Evolutionary conservation across 177 flowering plant genomes (phyloP).

Genomic region (Vitis hybrid): DNA sequence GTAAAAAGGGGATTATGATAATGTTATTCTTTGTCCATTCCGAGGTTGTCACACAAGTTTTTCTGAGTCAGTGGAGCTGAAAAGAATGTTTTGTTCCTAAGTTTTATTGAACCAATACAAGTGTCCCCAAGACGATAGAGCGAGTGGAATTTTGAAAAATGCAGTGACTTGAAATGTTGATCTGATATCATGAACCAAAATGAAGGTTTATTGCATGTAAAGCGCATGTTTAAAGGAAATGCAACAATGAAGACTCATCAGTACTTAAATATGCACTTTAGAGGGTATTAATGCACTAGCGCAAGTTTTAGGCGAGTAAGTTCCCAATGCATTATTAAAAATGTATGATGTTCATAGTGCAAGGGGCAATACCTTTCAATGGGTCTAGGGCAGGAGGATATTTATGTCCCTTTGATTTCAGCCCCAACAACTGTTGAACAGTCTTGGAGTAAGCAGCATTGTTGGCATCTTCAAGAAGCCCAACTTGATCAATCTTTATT

Average conservation of each 20-base stretch:
- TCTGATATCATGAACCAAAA: background rate
- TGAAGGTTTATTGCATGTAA: background rate
- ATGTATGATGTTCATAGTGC: background rate
- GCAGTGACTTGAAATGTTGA: too few species aligned
- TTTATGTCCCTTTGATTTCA: constrained; percentile 65
- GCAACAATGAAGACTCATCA: background rate
- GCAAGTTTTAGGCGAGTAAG: background rate
- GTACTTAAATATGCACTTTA: background rate
- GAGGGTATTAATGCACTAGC: background rate
- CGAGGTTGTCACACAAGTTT: too few species aligned
- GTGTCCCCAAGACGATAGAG: too few species aligned
- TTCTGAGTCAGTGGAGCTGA: too few species aligned
- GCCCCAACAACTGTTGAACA: constrained; percentile 60
- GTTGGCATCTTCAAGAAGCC: constrained; percentile 81
- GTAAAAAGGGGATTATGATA: too few species aligned
- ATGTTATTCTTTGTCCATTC: too few species aligned
- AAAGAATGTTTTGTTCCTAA: too few species aligned
- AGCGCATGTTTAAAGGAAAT: background rate
- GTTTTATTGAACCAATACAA: too few species aligned
- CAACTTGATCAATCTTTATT: constrained; percentile 72
- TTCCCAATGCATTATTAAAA: background rate
- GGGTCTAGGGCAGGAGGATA: constrained; percentile 92
- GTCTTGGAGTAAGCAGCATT: constrained; percentile 74
- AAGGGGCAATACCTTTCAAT: constrained; percentile 53
- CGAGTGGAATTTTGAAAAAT: too few species aligned